Base-by-base conservation (phyloP, 2,329 filamentous ascomycete genomes). In the Stemphylium vesicarium region DNA sequence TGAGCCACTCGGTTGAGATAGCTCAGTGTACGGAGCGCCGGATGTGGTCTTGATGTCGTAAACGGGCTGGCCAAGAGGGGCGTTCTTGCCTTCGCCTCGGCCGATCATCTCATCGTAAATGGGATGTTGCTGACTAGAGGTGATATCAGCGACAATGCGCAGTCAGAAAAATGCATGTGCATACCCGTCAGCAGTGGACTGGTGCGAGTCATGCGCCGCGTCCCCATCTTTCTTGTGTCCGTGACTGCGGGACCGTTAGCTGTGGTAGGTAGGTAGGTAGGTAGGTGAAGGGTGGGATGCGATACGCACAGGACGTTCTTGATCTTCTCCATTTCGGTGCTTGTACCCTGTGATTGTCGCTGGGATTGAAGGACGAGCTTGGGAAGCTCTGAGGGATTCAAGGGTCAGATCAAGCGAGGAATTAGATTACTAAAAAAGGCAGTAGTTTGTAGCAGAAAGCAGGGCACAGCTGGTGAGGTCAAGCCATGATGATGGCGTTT, bases 281-380 rank as follows among this genome's bases (percentile, higher is more conserved):
- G 66, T 66, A 47, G 66, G 72, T 36, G 53, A 39, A 9, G 57
- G 40, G 33, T 38, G 10, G 33, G 22, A 35, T n/a, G 10, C 36
- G 22, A 35, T n/a, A 47, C 76, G 60, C 62, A 78, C 77, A 80
- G 65, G 48, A 79, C 66, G 61, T 71, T 74, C 73, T 79, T 80
- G 50, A 80, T 63, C 69, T 79, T 78, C 52, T 80, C 73, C 78
- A 80, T 80, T 52, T 36, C 58, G 62, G 16, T 48, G 35, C 29
- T 33, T 43, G 42, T 47, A 44, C 35, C 35, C 47, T 53, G 45
- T 49, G 51, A 57, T 55, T 47, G 26, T 41, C 33, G 22, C 44
- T 36, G 43, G 39, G 44, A 45, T 22, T 43, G 39, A 32, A 51
- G 33, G 47, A 48, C 42, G 40, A 39, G 45, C 52, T 49, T 49